Evolutionary conservation across 179 eudicot species (phyloP).

Genomic region (Nepenthes alata): DNA sequence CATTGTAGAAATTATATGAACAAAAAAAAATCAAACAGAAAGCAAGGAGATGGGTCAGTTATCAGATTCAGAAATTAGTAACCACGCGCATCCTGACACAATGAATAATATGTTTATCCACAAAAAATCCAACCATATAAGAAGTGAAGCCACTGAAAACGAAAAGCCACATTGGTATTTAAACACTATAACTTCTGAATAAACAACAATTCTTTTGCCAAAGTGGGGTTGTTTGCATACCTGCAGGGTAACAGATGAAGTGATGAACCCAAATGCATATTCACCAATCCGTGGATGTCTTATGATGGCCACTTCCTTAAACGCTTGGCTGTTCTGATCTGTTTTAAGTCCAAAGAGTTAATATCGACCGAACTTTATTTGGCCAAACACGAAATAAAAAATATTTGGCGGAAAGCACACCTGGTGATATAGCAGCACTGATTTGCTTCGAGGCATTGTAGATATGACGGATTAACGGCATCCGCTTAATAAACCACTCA

Average conservation of each 20-base stretch:
- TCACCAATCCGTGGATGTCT: slow-evolving; percentile 75
- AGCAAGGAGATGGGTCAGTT: too few species aligned
- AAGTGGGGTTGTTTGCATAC: slow-evolving; percentile 14
- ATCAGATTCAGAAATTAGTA: too few species aligned
- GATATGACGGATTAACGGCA: slow-evolving; percentile 65
- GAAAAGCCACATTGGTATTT: too few species aligned
- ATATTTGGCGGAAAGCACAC: slow-evolving; percentile 15
- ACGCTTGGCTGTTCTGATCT: slow-evolving; percentile 68
- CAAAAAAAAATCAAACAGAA: too few species aligned
- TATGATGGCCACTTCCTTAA: slow-evolving; percentile 72
- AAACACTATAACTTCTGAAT: too few species aligned
- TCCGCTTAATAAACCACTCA: slow-evolving; percentile 62
- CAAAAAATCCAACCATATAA: too few species aligned
- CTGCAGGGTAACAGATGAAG: slow-evolving; percentile 61
- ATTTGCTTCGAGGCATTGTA: slow-evolving; percentile 71
- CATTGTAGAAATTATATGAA: too few species aligned
- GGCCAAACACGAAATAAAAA: not conserved
- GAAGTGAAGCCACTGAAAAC: too few species aligned
- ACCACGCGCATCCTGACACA: too few species aligned
- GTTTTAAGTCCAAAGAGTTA: slow-evolving; percentile 8
- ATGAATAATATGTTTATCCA: too few species aligned
- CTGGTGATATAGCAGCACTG: slow-evolving; percentile 65
- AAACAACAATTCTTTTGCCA: too few species aligned
- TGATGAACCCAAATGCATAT: slow-evolving; percentile 70
- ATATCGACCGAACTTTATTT: not conserved